Evolutionary conservation across 345 rosid species (phyloP), one percentile per base, ranked within the genome.

Genomic region (Camelina hispida): DNA sequence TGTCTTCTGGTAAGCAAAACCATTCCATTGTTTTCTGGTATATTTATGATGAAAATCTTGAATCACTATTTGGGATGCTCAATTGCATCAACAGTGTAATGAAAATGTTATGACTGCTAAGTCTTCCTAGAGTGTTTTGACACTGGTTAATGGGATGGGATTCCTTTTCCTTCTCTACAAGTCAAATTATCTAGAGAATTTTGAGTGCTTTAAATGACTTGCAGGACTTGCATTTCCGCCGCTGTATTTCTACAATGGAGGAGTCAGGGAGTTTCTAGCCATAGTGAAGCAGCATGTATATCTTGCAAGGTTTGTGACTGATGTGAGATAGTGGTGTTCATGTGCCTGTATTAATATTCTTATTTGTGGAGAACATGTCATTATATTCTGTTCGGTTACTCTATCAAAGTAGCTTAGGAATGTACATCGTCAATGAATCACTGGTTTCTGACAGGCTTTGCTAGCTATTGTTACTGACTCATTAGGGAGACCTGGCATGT

Each of bases 221-320:
- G 71, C 90, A 95, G 98, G 99, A 69, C 90, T 93, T 76, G 97
- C 97, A 68, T 85, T 62, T 78, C 96, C 99, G 60, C 91, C 98
- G 66, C 89, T 96, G 52, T 93, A 89, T 84, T 93, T 96, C 81
- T 96, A 93, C 83, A 96, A 77, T 64, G 97, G 99, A 75, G 97
- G 99, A 72, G 93, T 93, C 54, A 83, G 84, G 78, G 94, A 93
- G 85, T 91, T 93, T 80, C 87, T 96, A 44, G 91, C 98, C 65
- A 83, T 85, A 30, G 64, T 93, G 65, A 96, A 91, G 86, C 99
- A 90, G 48, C 90, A 90, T 78, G 83, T 86, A 74, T 78, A 89
- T 68, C 88, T 93, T 87, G 85, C 89, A 85, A 96, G 99, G 97
- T 93, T 66, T 59, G 77, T 66, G 13, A 22, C 48, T 58, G 4